Conservation (phyloP, 371 early-diverging fungal species). For the Rhizopus delemar region DNA sequence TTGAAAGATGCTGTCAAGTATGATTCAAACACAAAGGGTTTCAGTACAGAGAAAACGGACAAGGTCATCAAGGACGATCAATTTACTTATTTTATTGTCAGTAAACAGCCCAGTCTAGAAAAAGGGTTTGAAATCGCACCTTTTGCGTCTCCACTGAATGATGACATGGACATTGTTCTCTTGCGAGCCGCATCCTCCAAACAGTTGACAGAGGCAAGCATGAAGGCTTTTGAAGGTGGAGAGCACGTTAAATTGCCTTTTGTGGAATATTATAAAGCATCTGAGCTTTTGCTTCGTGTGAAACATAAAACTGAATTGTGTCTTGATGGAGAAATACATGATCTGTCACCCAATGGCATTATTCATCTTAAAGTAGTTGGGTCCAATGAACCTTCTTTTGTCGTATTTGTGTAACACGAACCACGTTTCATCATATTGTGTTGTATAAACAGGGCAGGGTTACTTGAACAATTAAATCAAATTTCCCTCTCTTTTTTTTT, state of each 20-base stretch:
- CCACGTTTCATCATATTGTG: neutral
- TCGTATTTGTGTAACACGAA: slow-evolving; percentile 16
- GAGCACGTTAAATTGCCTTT: slow-evolving; percentile 31
- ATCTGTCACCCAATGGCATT: slow-evolving; percentile 31
- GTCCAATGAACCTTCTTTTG: slow-evolving; percentile 18
- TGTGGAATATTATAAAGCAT: slow-evolving; percentile 45
- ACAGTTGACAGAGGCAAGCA: slow-evolving; percentile 29
- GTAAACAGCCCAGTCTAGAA: slow-evolving; percentile 46
- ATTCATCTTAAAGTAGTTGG: slow-evolving; percentile 32
- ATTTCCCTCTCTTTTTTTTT: too few relatives aligned
- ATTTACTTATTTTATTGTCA: slow-evolving; percentile 47
- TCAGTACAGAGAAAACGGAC: slow-evolving; percentile 1
- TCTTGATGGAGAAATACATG: slow-evolving; percentile 48
- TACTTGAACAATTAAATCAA: too few relatives aligned
- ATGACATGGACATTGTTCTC: slow-evolving; percentile 40
- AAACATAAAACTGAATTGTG: slow-evolving; percentile 42
- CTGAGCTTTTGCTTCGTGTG: slow-evolving; percentile 36
- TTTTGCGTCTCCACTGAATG: slow-evolving; percentile 34
- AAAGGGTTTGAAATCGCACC: slow-evolving; percentile 48
- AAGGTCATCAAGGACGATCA: neutral
- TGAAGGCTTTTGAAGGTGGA: slow-evolving; percentile 40
- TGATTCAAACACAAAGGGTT: neutral
- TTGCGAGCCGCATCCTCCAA: slow-evolving; percentile 31
- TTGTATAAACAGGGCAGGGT: neutral
- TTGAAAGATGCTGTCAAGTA: slow-evolving; percentile 26